Evolutionary conservation across 2,329 filamentous ascomycete genomes (phyloP), one percentile per base, ranked within the genome.

Genomic region (Ampelomyces quisqualis): DNA sequence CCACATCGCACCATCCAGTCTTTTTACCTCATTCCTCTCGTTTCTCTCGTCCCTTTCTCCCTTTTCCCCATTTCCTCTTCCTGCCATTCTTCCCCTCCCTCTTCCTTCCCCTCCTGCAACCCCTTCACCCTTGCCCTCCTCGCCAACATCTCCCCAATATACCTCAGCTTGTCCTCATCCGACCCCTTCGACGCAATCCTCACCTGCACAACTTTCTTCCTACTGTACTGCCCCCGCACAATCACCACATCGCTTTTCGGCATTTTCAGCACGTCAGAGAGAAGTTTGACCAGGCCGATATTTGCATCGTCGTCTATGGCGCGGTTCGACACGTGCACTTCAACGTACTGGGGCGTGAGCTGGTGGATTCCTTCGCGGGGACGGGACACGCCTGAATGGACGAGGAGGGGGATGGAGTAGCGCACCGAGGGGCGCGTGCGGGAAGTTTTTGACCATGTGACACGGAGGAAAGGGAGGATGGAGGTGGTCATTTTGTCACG

Each of bases 221-320:
- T 74, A 14, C 79, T 82, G 62, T 82, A 87, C 38, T 76, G 60
- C 0, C 85, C 85, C 11, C 79, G 79, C 9, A 77, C 75, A 27
- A 88, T 77, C 29, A 77, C 72, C 1, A 88, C 67, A 45, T 80
- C 75, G 1, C 84, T 82, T 58, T 84, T 86, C 20, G 84, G 77
- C 5, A 84, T 70, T 2, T 73, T 71, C 2, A 88, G 72, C 5
- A 75, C 73, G 78, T 80, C 70, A 49, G 83, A 82, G 40, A 89
- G 69, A 4, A 88, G 67, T 72, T 34, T 81, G 68, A 2, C 86
- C 80, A 4, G 84, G 84, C 58, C 77, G n/a, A n/a, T 78, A 59
- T 88, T 88, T 4, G 85, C 80, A 58, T 86, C 81, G 10, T 84
- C 83, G 10, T 87, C 81, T 45, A 77, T 75, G 8, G 85, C 75